These are phyloP conservation scores for Dillenia turbinata DNA, from an alignment of 164 flowering plant genomes.

Conservation along the genomic window DNA sequence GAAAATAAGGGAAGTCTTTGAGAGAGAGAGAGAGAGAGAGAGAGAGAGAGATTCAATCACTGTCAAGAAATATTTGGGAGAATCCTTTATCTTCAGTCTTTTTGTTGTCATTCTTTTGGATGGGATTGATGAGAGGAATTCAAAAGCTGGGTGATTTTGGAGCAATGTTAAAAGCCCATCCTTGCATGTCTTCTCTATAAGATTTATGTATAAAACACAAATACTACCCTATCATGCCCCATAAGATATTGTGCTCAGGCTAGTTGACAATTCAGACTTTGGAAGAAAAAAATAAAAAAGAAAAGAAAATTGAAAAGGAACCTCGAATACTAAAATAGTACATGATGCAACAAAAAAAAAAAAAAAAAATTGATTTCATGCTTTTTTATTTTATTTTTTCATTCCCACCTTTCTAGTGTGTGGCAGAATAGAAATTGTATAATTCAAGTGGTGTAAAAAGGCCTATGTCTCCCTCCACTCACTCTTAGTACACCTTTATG, in stretches of 20 bases:
- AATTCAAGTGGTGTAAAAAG: constrained; percentile 43
- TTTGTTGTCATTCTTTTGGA: constrained; percentile 36
- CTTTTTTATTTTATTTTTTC: neutral
- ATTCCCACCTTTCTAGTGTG: constrained; percentile 10
- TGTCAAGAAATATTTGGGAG: constrained; percentile 29
- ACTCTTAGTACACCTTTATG: constrained; percentile 5
- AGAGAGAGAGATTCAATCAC: constrained; percentile 16
- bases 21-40: neutral
- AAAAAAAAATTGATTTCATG: neutral
- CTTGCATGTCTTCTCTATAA: constrained; percentile 12
- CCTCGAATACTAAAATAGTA: neutral
- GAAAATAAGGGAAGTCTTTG: too few relatives aligned
- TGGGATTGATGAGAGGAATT: constrained; percentile 15
- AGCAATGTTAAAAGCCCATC: constrained; percentile 10
- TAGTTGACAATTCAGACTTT: too few relatives aligned
- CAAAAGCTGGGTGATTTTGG: constrained; percentile 12
- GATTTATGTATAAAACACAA: constrained; percentile 2
- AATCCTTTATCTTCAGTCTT: constrained; percentile 18
- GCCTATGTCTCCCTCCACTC: constrained; percentile 14
- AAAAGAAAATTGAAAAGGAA: neutral
- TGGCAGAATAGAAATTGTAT: constrained; percentile 24
- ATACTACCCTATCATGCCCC: neutral
- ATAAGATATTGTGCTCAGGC: neutral
- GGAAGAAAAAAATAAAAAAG: too few relatives aligned
- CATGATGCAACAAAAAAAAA: neutral